Evolutionary conservation across 306 rosid species (phyloP).

Genomic region (Begonia loranthoides): DNA sequence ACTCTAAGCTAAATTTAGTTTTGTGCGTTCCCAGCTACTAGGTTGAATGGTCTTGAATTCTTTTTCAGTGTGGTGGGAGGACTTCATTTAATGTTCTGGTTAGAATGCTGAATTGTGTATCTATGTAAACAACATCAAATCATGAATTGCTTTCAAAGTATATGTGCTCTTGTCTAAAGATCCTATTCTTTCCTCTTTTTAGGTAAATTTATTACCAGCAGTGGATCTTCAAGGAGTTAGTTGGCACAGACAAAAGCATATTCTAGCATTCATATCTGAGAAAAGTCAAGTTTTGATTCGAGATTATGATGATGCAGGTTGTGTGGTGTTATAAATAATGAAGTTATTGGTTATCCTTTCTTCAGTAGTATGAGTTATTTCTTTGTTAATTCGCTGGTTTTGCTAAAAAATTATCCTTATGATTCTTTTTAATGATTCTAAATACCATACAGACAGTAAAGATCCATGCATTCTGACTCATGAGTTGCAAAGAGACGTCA

Average conservation of each 20-base stretch:
- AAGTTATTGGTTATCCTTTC: neutral
- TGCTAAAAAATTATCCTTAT: neutral
- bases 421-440: neutral
- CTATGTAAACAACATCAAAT: neutral
- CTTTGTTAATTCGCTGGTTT: neutral
- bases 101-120: neutral
- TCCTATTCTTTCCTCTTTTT: neutral
- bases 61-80: no score
- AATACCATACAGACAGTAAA: conserved; percentile 51
- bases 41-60: no score
- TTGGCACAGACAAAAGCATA: conserved; percentile 91
- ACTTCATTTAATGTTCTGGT: no score
- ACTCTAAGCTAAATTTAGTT: no score
- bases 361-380: conserved; percentile 6
- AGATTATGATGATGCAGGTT: conserved; percentile 77
- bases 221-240: conserved; percentile 74
- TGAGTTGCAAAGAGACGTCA: conserved; percentile 62
- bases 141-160: no score
- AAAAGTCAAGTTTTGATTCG: conserved; percentile 50
- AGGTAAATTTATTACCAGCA: conserved; percentile 76
- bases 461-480: conserved; percentile 58
- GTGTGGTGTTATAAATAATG: neutral
- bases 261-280: conserved; percentile 62
- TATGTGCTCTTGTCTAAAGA: no score
- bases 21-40: no score